phyloP scores from a whole-genome alignment of 805 yeast species.

The Candida xyloterini region DNA sequence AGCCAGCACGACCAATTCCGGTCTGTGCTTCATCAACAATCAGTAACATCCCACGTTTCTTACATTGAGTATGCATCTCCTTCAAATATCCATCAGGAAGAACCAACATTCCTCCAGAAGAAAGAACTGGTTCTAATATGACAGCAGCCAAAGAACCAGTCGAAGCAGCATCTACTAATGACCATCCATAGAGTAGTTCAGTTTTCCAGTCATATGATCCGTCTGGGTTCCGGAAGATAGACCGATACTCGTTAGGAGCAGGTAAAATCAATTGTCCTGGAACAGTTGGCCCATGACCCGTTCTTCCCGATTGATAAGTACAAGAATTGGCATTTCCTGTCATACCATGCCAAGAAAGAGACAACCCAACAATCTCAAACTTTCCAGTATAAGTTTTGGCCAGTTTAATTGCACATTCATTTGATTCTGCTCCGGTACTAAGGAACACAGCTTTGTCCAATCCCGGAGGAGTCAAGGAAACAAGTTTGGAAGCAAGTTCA shows the following conservation, averaged over 20 bases:
- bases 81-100: conserved; percentile 33
- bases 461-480: conserved; percentile 22
- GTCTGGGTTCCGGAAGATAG: conserved; percentile 27
- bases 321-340: conserved; percentile 28
- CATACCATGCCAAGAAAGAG: conserved; percentile 32
- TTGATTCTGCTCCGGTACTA: conserved; percentile 35
- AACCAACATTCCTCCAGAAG: conserved; percentile 52
- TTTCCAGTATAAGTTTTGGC: conserved; percentile 29
- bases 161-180: conserved; percentile 27
- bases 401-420: conserved; percentile 34
- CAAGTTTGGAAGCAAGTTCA: conserved; percentile 29
- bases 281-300: conserved; percentile 28
- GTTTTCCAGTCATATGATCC: conserved; percentile 32
- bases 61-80: conserved; percentile 28
- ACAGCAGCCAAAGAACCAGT: conserved; percentile 47
- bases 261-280: conserved; percentile 29
- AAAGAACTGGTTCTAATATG: conserved; percentile 49
- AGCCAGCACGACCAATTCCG: conserved; percentile 53
- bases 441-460: conserved; percentile 26
- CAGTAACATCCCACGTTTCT: conserved; percentile 43
- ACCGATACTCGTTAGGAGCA: conserved; percentile 28
- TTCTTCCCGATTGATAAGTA: conserved; percentile 29
- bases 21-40: conserved; percentile 57
- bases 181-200: conserved; percentile 28
- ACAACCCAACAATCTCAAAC: conserved; percentile 29